Percentiles rank a stretch among this genome's conserved stretches.
Evolutionary conservation across 2,329 filamentous ascomycete genomes (phyloP).

Genomic region (Beauveria bassiana): DNA sequence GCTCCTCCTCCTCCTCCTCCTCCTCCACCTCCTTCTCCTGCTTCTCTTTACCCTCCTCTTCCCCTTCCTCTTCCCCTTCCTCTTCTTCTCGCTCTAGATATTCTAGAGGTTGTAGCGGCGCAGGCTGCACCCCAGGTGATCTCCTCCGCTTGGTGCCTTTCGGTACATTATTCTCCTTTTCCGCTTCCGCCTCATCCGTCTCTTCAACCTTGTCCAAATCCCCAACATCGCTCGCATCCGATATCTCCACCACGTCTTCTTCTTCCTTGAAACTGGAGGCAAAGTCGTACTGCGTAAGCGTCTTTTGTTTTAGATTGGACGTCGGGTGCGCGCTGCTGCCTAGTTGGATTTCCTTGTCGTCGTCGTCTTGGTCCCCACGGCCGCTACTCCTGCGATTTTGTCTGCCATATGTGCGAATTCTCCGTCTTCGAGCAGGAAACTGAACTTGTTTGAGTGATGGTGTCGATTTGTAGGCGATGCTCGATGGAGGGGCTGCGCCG

Average conservation of each 20-base stretch:
- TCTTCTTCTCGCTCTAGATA: neutral
- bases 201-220: neutral
- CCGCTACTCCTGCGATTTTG: neutral
- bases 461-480: constrained; percentile 31
- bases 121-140: neutral
- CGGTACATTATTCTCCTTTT: constrained; percentile 15
- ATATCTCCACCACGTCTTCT: constrained; percentile 20
- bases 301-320: constrained; percentile 29
- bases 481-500: constrained; percentile 25
- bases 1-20: constrained; percentile 16
- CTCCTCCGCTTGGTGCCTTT: neutral
- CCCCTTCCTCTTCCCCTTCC: constrained; percentile 2
- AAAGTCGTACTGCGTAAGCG: constrained; percentile 35
- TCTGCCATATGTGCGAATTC: constrained; percentile 27
- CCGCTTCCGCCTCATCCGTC: constrained; percentile 3
- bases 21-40: constrained; percentile 14
- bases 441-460: constrained; percentile 30
- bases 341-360: constrained; percentile 30
- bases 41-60: constrained; percentile 16
- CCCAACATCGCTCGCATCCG: constrained; percentile 15
- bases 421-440: constrained; percentile 28
- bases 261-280: constrained; percentile 28
- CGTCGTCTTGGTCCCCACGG: constrained; percentile 25
- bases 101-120: neutral
- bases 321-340: neutral